phyloP scores from a whole-genome alignment of 805 yeast genomes.

The Saccharomycopsis sp. region DNA sequence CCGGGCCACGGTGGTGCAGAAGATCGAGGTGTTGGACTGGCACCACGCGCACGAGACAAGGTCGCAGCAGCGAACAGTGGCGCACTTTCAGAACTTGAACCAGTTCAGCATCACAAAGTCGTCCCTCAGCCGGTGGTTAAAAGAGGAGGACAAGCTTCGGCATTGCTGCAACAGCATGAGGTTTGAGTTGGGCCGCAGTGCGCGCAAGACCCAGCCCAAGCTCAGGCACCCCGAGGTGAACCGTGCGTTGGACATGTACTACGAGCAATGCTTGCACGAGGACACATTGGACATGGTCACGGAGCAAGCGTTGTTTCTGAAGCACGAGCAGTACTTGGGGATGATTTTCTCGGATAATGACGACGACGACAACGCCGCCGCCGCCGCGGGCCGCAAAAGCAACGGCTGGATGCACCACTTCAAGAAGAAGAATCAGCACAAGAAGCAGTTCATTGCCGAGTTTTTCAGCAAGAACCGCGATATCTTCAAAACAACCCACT shows the following conservation, averaged over 20 bases:
- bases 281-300: conserved; percentile 23
- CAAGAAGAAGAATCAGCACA: conserved; percentile 27
- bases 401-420: conserved; percentile 37
- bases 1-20: conserved; percentile 32
- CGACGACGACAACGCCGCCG: conserved; percentile 5
- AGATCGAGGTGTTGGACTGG: conserved; percentile 32
- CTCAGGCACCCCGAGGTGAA: conserved; percentile 29
- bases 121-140: conserved; percentile 33
- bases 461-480: conserved; percentile 23
- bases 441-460: conserved; percentile 25
- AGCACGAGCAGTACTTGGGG: conserved; percentile 24
- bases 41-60: conserved; percentile 26
- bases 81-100: conserved; percentile 26
- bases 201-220: conserved; percentile 28
- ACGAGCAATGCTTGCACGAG: conserved; percentile 31
- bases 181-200: conserved; percentile 24
- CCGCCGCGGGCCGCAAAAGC: conserved; percentile 24
- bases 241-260: conserved; percentile 30
- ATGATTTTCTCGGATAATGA: conserved; percentile 14
- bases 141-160: conserved; percentile 28
- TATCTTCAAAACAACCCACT: conserved; percentile 18
- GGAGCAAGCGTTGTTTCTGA: conserved; percentile 27
- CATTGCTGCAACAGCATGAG: conserved; percentile 25
- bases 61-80: conserved; percentile 30
- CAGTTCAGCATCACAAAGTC: conserved; percentile 32